phyloP scores from a whole-genome alignment of 2,329 filamentous ascomycete species.

The Calonectria multiphialidica region DNA sequence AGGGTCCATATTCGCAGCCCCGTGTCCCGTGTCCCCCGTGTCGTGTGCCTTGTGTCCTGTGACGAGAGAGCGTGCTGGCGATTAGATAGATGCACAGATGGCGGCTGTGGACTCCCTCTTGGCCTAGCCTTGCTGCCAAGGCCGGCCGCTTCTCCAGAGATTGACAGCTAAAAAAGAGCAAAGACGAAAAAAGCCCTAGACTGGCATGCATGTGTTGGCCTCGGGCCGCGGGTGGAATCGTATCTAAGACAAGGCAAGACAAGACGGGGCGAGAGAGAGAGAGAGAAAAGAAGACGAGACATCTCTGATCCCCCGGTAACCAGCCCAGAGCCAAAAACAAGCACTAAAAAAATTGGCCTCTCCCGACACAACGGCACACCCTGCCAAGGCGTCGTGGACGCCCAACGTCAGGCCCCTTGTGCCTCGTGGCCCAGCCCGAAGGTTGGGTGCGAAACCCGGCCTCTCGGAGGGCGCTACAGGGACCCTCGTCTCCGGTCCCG shows the following conservation, averaged over 20 bases:
- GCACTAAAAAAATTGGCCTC: not conserved
- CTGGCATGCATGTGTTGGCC: not conserved
- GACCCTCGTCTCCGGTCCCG: constrained; percentile 18
- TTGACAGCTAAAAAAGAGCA: not conserved
- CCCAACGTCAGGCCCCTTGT: constrained; percentile 12
- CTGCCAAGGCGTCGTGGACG: constrained; percentile 17
- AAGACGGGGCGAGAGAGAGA: not conserved
- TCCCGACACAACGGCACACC: constrained; percentile 38
- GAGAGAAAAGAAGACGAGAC: not conserved
- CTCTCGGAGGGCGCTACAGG: constrained; percentile 22
- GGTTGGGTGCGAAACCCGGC: constrained; percentile 9
- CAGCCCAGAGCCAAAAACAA: not conserved
- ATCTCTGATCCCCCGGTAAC: not conserved
- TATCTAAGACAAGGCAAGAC: constrained; percentile 1
- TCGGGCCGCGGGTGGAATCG: not conserved
- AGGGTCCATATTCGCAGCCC: not conserved
- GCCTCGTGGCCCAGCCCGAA: constrained; percentile 29
- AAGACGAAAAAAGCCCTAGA: not conserved
- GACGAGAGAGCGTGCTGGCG: not conserved
- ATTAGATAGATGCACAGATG: not conserved
- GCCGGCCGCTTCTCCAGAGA: not conserved
- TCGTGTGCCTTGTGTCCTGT: not conserved
- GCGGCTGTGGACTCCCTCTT: constrained; percentile 6
- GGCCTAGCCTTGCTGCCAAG: constrained; percentile 16
- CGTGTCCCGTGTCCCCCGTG: not conserved